Conservation (phyloP, 768 basidiomycete genomes). For the Mycena amicta region DNA sequence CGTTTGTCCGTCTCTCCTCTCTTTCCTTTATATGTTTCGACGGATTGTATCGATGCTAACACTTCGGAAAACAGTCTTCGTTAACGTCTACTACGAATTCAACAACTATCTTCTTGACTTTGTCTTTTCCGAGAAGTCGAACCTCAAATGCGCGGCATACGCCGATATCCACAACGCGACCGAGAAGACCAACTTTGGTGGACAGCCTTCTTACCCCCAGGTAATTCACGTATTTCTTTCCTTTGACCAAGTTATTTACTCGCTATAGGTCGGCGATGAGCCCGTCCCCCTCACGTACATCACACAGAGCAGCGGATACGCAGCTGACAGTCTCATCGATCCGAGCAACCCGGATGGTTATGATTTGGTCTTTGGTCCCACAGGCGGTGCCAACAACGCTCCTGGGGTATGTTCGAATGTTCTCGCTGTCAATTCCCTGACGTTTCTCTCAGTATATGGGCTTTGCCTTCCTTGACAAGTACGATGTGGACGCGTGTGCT, state of each 20-base stretch:
- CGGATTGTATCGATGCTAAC: no score
- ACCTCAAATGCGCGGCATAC: conserved; percentile 51
- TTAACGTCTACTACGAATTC: conserved; percentile 52
- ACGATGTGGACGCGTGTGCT: conserved; percentile 50
- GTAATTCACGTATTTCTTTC: not conserved
- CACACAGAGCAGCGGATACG: conserved; percentile 46
- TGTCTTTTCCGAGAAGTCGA: conserved; percentile 41
- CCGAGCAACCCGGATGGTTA: conserved; percentile 47
- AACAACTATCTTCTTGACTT: conserved; percentile 46
- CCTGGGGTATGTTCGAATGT: no score
- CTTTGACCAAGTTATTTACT: not conserved
- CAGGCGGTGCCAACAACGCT: conserved; percentile 49
- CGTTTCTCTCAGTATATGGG: conserved; percentile 47
- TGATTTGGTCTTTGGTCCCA: conserved; percentile 47
- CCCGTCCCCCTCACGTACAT: conserved; percentile 38
- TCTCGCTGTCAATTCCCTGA: no score
- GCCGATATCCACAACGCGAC: conserved; percentile 43
- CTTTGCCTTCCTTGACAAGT: conserved; percentile 49
- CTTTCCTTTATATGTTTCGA: not conserved
- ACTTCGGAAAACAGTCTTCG: conserved; percentile 39
- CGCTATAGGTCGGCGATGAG: conserved; percentile 26
- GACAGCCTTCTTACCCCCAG: conserved; percentile 40
- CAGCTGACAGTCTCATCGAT: conserved; percentile 37
- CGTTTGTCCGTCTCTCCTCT: conserved; percentile 21
- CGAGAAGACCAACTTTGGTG: conserved; percentile 50